phyloP scores from a whole-genome alignment of 2,329 filamentous ascomycete species.

The Ceratocystiopsis sp. region DNA sequence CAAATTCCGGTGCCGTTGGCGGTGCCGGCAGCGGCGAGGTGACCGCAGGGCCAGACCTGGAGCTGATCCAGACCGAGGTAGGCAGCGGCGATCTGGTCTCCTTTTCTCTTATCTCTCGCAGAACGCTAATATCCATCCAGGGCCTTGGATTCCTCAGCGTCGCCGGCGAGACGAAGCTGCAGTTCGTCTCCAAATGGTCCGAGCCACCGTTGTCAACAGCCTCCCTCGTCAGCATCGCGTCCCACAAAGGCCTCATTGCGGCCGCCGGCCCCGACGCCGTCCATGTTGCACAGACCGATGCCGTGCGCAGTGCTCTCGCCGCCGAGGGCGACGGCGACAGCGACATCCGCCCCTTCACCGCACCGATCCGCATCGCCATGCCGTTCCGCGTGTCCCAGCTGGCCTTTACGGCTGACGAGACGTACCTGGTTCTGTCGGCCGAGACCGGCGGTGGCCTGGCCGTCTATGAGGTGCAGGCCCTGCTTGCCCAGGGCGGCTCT shows the following conservation, averaged over 20 bases:
- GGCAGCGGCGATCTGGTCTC: background rate
- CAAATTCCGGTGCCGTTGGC: constrained; percentile 25
- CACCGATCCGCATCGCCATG: constrained; percentile 56
- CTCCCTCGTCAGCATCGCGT: constrained; percentile 71
- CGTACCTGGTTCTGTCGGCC: constrained; percentile 65
- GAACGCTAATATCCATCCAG: constrained; percentile 21
- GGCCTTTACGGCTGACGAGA: constrained; percentile 79
- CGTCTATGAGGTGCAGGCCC: constrained; percentile 55
- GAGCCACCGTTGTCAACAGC: constrained; percentile 57
- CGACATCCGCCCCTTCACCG: constrained; percentile 52
- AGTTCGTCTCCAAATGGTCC: constrained; percentile 65
- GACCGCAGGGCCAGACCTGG: constrained; percentile 45
- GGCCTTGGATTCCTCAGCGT: constrained; percentile 67
- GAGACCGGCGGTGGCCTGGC: constrained; percentile 67
- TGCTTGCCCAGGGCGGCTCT: constrained; percentile 48
- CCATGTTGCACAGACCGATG: constrained; percentile 58
- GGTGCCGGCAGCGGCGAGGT: constrained; percentile 22
- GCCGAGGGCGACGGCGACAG: constrained; percentile 25
- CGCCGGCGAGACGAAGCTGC: constrained; percentile 66
- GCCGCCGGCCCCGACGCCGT: constrained; percentile 73
- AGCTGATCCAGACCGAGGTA: constrained; percentile 72
- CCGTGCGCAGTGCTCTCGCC: constrained; percentile 59
- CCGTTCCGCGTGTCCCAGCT: constrained; percentile 71
- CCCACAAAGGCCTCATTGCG: constrained; percentile 63
- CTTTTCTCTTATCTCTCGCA: too few relatives aligned